Evolutionary conservation across 345 rosid genomes (phyloP).

Genomic region (Eutrema yunnanense): DNA sequence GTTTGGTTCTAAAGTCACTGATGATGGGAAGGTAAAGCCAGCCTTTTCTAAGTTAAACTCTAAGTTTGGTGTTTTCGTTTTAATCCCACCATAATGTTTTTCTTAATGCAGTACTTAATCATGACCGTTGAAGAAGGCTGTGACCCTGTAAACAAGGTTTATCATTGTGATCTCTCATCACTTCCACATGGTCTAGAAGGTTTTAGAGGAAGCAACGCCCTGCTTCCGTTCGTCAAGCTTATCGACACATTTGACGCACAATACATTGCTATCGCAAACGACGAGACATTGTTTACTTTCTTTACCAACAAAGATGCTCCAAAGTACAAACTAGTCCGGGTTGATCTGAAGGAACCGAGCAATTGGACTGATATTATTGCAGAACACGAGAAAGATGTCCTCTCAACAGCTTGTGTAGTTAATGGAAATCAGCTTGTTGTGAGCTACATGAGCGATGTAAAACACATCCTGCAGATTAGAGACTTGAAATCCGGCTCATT

Average conservation of each 20-base stretch:
- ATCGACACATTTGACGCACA: conserved; percentile 62
- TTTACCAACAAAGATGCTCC: conserved; percentile 81
- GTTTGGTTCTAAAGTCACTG: conserved; percentile 54
- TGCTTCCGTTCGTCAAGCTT: conserved; percentile 79
- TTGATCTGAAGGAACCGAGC: conserved; percentile 70
- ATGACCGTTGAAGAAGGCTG: conserved; percentile 48
- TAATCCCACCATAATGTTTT: not conserved
- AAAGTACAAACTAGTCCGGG: conserved; percentile 70
- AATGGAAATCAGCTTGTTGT: conserved; percentile 63
- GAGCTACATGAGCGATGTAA: conserved; percentile 85
- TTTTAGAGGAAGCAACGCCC: conserved; percentile 36
- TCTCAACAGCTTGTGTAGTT: conserved; percentile 61
- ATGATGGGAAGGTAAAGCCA: conserved; percentile 74
- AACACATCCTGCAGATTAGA: conserved; percentile 71
- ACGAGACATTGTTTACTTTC: conserved; percentile 66
- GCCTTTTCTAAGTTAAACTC: not conserved
- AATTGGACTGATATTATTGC: conserved; percentile 67
- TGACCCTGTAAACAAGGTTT: conserved; percentile 82
- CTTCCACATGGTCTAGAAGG: conserved; percentile 65
- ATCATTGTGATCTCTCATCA: conserved; percentile 62
- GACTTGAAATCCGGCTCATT: conserved; percentile 69
- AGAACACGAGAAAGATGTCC: conserved; percentile 78
- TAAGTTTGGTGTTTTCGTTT: not conserved
- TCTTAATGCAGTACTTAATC: conserved; percentile 59
- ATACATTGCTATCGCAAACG: conserved; percentile 63